These are phyloP conservation scores for Bacidia rubella DNA, from an alignment of 495 filamentous ascomycete species.

Conservation along the genomic window DNA sequence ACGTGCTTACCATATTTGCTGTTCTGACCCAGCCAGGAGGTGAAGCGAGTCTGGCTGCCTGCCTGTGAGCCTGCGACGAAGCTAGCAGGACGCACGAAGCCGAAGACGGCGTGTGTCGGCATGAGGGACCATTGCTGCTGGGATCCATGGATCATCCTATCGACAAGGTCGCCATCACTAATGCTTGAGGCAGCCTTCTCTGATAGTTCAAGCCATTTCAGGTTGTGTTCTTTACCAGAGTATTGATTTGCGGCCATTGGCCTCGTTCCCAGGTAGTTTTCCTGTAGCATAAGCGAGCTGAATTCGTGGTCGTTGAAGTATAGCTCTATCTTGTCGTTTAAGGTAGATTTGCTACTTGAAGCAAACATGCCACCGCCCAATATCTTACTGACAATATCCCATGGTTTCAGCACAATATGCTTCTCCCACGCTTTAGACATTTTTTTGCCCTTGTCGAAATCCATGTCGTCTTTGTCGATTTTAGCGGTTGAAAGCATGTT, in stretches of 20 bases:
- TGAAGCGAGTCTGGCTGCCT: slow-evolving; percentile 49
- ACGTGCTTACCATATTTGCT: slow-evolving; percentile 64
- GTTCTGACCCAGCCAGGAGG: slow-evolving; percentile 87
- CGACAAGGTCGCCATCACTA: slow-evolving; percentile 91
- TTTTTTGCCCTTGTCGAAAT: slow-evolving; percentile 68
- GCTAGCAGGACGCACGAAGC: slow-evolving; percentile 84
- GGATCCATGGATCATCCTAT: slow-evolving; percentile 93
- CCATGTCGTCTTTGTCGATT: slow-evolving; percentile 64
- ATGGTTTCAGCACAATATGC: slow-evolving; percentile 87
- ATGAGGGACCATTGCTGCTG: slow-evolving; percentile 98
- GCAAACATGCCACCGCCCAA: slow-evolving; percentile 79
- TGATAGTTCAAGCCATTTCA: slow-evolving; percentile 71
- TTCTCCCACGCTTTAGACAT: slow-evolving; percentile 99
- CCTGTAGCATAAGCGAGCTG: slow-evolving; percentile 91
- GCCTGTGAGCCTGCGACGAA: slow-evolving; percentile 66
- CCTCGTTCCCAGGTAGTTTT: slow-evolving; percentile 82
- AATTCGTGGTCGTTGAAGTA: slow-evolving; percentile 99
- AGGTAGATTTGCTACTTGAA: slow-evolving; percentile 59
- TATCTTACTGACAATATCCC: slow-evolving; percentile 93
- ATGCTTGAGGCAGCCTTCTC: slow-evolving; percentile 88
- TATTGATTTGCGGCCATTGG: slow-evolving; percentile 48
- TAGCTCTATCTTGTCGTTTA: slow-evolving; percentile 95
- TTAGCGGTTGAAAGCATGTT: slow-evolving; percentile 97
- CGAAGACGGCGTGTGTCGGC: slow-evolving; percentile 95
- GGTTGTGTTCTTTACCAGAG: slow-evolving; percentile 48